Evolutionary conservation across 345 rosid genomes (phyloP), one percentile per base, ranked within the genome.

Genomic region (Syzygium jambos): DNA sequence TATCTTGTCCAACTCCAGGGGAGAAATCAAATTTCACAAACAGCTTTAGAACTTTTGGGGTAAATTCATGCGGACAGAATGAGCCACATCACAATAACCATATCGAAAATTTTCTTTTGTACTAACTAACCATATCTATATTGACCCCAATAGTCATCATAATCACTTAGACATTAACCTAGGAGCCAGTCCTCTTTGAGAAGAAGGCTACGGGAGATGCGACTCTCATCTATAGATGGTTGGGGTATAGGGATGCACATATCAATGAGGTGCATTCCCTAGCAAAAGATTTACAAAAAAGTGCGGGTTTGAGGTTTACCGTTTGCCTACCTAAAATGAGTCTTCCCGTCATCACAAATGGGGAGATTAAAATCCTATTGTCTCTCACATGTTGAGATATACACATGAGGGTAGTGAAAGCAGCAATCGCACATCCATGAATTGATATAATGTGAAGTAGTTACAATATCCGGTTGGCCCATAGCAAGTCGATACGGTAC

Each of bases 331-430:
- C 29, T 25, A 59, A 59, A 59, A 25, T 59, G 5, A 59, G 30
- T 25, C 25, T 59, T 1, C 0, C 15, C 0, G 0, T 59, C 16
- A 0, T 27, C 0, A 15, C 65, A 11, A 59, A 59, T 11, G 65
- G 7, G 12, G 5, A 59, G 27, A 59, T 59, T 11, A 59, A 25
- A 25, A 59, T 10, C 1, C 14, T 59, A 59, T 59, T 59, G 16
- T 27, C 65, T 59, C 65, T 59, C 27, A 27, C 15, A 11, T 11
- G 30, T 59, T 59, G 1, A 27, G 30, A 12, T 15, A 59, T 25
- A 11, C 0, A 6, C 11, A 0, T n/a, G 0, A 25, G 3, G 3
- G 4, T 57, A 61, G 34, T 13, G 13, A 4, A 61, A 17, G n/a
- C 27, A 61, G 14, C 68, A n/a, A n/a, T n/a, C 15, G 11, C 15